These are phyloP conservation scores for Pistacia integerrima DNA, from an alignment of 345 rosid species.

Conservation along the genomic window DNA sequence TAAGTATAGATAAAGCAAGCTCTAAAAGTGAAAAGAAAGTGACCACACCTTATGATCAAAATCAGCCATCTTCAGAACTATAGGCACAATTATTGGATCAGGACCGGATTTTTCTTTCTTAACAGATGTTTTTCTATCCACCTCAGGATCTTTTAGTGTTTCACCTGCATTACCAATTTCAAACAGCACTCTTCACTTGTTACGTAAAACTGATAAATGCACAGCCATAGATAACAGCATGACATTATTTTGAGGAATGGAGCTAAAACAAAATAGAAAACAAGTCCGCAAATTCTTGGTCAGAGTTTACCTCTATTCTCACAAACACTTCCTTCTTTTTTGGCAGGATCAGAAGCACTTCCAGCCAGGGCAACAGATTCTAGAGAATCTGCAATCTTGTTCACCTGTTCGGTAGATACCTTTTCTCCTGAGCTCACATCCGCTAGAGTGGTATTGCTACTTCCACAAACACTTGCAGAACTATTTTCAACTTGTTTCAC, in stretches of 20 bases:
- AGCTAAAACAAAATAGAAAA: neutral
- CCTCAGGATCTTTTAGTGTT: conserved; percentile 37
- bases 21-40: conserved; percentile 8
- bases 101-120: conserved; percentile 69
- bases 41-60: conserved; percentile 86
- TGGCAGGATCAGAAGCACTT: conserved; percentile 27
- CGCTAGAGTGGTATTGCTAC: conserved; percentile 17
- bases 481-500: conserved; percentile 35
- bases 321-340: conserved; percentile 28
- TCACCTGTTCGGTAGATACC: conserved; percentile 32
- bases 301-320: conserved; percentile 42
- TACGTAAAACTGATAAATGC: conserved; percentile 5
- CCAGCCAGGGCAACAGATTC: conserved; percentile 42
- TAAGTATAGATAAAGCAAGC: neutral
- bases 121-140: conserved; percentile 24
- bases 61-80: conserved; percentile 88
- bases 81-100: conserved; percentile 80
- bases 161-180: conserved; percentile 42
- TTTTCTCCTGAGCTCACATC: conserved; percentile 27
- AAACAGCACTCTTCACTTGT: conserved; percentile 6
- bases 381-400: conserved; percentile 37
- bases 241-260: neutral
- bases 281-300: neutral
- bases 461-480: conserved; percentile 29
- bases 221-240: neutral